phyloP scores from a whole-genome alignment of 306 rosid species.

The Ammopiptanthus mongolicus region DNA sequence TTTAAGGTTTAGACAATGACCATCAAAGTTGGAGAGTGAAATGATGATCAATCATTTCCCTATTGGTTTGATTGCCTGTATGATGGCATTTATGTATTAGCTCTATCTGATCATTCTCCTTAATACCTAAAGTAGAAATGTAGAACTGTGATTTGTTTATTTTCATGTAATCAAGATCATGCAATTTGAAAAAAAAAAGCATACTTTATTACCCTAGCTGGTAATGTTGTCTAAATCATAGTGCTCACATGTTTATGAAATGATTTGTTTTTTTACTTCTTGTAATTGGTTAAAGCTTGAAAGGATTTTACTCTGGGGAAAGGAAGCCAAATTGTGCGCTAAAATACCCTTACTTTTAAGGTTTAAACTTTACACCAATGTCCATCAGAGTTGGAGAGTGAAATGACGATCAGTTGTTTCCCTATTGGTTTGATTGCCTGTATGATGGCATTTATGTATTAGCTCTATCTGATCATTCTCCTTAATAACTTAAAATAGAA shows the following conservation, averaged over 20 bases:
- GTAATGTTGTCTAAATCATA: too few relatives aligned
- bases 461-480: too few relatives aligned
- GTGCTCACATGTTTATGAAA: not conserved
- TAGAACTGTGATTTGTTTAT: too few relatives aligned
- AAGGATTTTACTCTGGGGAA: not conserved
- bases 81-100: not conserved
- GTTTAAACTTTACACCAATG: not conserved
- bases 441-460: too few relatives aligned
- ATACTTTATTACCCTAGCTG: too few relatives aligned
- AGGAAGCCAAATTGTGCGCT: not conserved
- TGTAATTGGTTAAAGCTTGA: not conserved
- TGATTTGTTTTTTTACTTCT: not conserved
- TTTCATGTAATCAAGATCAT: too few relatives aligned
- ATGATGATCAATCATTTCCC: not conserved
- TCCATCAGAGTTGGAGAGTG: not conserved
- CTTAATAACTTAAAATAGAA: too few relatives aligned
- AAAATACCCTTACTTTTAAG: not conserved
- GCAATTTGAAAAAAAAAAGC: too few relatives aligned
- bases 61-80: not conserved
- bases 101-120: not conserved
- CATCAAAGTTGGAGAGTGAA: not conserved
- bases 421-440: too few relatives aligned
- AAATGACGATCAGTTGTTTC: not conserved
- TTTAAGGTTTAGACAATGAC: not conserved
- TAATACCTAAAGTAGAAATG: too few relatives aligned